These are phyloP conservation scores for Pichia sp. DNA, from an alignment of 1,139 yeast genomes.

Conservation along the genomic window DNA sequence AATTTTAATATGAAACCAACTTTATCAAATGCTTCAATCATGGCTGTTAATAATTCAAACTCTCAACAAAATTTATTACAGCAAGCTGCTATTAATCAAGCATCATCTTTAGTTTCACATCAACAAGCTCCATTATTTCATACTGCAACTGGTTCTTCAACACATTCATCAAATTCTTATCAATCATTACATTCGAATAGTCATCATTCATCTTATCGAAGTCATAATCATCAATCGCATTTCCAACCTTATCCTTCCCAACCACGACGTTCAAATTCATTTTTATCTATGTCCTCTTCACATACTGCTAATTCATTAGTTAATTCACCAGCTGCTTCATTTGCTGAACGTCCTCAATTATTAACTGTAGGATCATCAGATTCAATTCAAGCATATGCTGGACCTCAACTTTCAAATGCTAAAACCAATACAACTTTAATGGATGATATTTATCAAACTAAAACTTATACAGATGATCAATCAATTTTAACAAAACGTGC, in stretches of 20 bases:
- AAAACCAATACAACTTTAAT: slow-evolving; percentile 29
- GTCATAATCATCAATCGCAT: slow-evolving; percentile 24
- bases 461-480: slow-evolving; percentile 25
- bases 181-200: no score
- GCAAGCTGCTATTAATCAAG: slow-evolving; percentile 9
- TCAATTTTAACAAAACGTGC: slow-evolving; percentile 4
- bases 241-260: slow-evolving; percentile 29
- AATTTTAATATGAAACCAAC: slow-evolving; percentile 17
- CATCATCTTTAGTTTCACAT: background rate
- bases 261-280: slow-evolving; percentile 27
- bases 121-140: slow-evolving; percentile 10
- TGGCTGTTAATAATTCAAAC: background rate
- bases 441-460: slow-evolving; percentile 29
- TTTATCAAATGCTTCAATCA: background rate
- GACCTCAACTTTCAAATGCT: slow-evolving; percentile 26
- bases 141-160: slow-evolving; percentile 26
- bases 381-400: slow-evolving; percentile 18
- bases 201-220: no score
- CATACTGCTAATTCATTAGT: slow-evolving; percentile 22
- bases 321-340: slow-evolving; percentile 17
- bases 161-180: no score
- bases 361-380: slow-evolving; percentile 23
- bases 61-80: slow-evolving; percentile 13
- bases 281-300: slow-evolving; percentile 26
- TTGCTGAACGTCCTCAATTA: slow-evolving; percentile 25